Conservation (phyloP, 805 yeast genomes). For the Naumovozyma castellii region DNA sequence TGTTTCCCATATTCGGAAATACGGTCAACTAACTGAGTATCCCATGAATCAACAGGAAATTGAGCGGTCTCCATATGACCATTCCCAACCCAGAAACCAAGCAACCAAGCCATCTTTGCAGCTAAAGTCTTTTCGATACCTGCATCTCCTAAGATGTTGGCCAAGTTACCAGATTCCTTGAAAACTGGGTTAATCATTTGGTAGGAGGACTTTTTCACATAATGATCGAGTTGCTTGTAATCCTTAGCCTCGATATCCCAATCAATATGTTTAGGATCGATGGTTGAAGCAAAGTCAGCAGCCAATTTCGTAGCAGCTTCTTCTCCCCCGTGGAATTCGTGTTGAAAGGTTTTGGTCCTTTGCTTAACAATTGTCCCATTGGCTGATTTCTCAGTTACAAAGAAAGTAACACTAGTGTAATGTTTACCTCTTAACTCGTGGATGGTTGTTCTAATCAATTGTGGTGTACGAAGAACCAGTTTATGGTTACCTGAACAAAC, state of each 20-base stretch:
- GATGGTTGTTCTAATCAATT: constrained; percentile 1
- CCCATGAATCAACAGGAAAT: constrained; percentile 19
- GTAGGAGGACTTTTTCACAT: constrained; percentile 26
- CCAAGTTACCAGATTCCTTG: constrained; percentile 23
- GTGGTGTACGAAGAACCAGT: constrained; percentile 31
- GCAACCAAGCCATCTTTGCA: constrained; percentile 25
- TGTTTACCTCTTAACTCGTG: constrained; percentile 6
- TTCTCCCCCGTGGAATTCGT: constrained; percentile 15
- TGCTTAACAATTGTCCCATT: constrained; percentile 5
- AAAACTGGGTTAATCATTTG: constrained; percentile 33
- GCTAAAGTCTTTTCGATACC: constrained; percentile 16
- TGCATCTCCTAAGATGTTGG: constrained; percentile 9
- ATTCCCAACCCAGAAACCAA: constrained; percentile 34
- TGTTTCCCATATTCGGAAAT: constrained; percentile 10
- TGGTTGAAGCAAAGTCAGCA: constrained; percentile 14
- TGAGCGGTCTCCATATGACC: constrained; percentile 14
- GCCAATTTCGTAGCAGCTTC: constrained; percentile 15
- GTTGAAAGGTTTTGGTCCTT: constrained; percentile 3
- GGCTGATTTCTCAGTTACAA: constrained; percentile 10
- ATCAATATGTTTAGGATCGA: constrained; percentile 19
- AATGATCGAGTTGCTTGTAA: constrained; percentile 16
- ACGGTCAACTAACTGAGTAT: constrained; percentile 14
- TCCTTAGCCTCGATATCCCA: constrained; percentile 38
- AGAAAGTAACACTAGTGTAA: constrained; percentile 20
- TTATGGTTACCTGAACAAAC: constrained; percentile 33